Evolutionary conservation across 345 rosid genomes (phyloP), one percentile per base, ranked within the genome.

Genomic region (Stellera chamaejasme): DNA sequence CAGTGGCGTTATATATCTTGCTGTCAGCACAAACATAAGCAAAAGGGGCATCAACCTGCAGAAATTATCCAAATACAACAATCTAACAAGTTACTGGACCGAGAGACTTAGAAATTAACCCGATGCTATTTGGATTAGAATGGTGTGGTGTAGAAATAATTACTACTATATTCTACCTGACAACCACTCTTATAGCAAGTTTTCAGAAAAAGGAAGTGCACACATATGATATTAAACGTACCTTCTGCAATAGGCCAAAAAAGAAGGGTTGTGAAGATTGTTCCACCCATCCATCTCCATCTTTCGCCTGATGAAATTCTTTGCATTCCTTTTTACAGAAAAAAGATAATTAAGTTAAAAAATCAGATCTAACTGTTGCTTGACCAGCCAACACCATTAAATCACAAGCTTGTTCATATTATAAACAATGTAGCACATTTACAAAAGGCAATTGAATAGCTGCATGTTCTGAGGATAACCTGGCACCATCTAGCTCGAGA

Each of bases 221-320:
- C 39, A 32, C 39, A 5, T 8, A 32, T 32, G 9, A 32, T 32
- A 32, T 32, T 32, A 19, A 19, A 13, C 48, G 27, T 69, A 85
- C 97, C 99, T 85, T 94, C 72, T 90, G 97, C 67, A 94, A 66
- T 60, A 85, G 64, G 19, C 99, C 97, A 13, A 87, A 94, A 54
- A 85, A 58, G 58, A 94, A 73, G 10, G 85, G 95, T 42, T 90
- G 82, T 7, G 84, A 80, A 75, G 82, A 79, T 69, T 90, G 99
- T 69, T 94, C 97, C 52, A 90, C 83, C 99, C 99, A 94, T 68
- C 97, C 99, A 77, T 94, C 97, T 67, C 97, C 99, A 74, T 94
- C 99, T 74, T 87, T 94, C 67, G 93, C 93, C 69, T 58, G 97
- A 74, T 94, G 97, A 63, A 80, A 87, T 55, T 90, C 96, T 61